These are phyloP conservation scores for Cladosporium sphaerospermum DNA, from an alignment of 2,329 filamentous ascomycete genomes.

Conservation along the genomic window DNA sequence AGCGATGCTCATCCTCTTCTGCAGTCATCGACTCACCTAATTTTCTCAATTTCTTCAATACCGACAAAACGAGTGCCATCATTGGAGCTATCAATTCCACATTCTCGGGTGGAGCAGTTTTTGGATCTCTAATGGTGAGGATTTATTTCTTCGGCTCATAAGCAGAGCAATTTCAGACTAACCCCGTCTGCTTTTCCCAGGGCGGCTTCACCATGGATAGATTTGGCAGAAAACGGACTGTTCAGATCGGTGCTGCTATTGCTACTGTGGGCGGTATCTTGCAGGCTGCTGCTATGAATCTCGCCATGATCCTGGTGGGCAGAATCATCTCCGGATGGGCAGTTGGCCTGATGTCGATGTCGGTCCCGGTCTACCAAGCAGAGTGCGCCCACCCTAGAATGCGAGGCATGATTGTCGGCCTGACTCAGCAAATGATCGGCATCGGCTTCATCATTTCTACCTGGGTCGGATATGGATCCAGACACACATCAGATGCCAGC, in stretches of 20 bases:
- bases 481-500: slow-evolving; percentile 32
- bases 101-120: slow-evolving; percentile 6
- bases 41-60: slow-evolving; percentile 53
- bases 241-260: slow-evolving; percentile 54
- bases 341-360: slow-evolving; percentile 53
- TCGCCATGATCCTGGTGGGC: slow-evolving; percentile 53
- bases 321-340: slow-evolving; percentile 56
- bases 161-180: neutral
- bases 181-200: neutral
- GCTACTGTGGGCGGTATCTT: slow-evolving; percentile 53
- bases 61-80: slow-evolving; percentile 30
- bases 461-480: slow-evolving; percentile 45
- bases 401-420: slow-evolving; percentile 52
- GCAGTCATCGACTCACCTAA: slow-evolving; percentile 46
- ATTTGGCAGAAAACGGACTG: slow-evolving; percentile 54
- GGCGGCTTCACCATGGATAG: slow-evolving; percentile 53
- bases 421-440: slow-evolving; percentile 53
- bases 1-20: neutral
- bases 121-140: slow-evolving; percentile 42
- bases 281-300: slow-evolving; percentile 51
- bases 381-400: slow-evolving; percentile 54
- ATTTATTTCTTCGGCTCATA: neutral
- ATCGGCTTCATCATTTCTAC: slow-evolving; percentile 53
- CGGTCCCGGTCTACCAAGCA: slow-evolving; percentile 58
- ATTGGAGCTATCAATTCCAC: slow-evolving; percentile 41